These are phyloP conservation scores for Zygoascus biomembranicola DNA, from an alignment of 805 yeast genomes.

Conservation along the genomic window DNA sequence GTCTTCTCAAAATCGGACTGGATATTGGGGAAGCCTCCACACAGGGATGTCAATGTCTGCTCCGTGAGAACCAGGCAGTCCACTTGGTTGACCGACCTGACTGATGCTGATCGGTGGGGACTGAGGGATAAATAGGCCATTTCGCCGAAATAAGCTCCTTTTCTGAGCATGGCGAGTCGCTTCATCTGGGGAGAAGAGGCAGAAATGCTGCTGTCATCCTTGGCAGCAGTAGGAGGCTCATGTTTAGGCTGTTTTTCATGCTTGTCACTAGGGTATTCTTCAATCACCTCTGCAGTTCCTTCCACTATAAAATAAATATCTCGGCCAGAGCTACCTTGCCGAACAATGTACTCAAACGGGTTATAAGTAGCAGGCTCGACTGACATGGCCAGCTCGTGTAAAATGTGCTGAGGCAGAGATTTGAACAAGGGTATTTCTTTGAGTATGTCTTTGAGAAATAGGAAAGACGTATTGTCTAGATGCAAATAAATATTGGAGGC, in stretches of 20 bases:
- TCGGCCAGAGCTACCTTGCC: conserved; percentile 50
- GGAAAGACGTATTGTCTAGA: neutral
- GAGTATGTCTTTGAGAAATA: conserved; percentile 2
- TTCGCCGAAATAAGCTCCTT: conserved; percentile 69
- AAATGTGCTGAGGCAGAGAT: conserved; percentile 46
- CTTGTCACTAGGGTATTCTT: conserved; percentile 14
- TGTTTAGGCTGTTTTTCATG: neutral
- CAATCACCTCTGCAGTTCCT: conserved; percentile 66
- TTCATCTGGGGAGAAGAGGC: neutral
- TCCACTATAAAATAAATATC: conserved; percentile 59
- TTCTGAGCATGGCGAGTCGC: conserved; percentile 33
- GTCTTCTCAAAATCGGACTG: conserved; percentile 52
- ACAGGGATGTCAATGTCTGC: conserved; percentile 44
- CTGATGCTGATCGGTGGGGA: conserved; percentile 47
- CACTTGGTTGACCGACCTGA: conserved; percentile 51
- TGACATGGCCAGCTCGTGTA: conserved; percentile 56
- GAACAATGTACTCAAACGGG: conserved; percentile 53
- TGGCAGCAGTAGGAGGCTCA: conserved; percentile 39
- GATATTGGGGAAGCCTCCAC: conserved; percentile 50
- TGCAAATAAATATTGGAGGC: neutral
- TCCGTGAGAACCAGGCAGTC: conserved; percentile 55
- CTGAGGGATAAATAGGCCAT: conserved; percentile 52
- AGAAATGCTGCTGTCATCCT: neutral
- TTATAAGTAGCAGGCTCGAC: conserved; percentile 48
- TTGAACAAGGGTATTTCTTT: conserved; percentile 48